A percentile compares a stretch with the other conserved stretches of the same genome.
These are phyloP conservation scores for Viridothelium virens DNA, from an alignment of 495 filamentous ascomycete species.

Conservation along the genomic window DNA sequence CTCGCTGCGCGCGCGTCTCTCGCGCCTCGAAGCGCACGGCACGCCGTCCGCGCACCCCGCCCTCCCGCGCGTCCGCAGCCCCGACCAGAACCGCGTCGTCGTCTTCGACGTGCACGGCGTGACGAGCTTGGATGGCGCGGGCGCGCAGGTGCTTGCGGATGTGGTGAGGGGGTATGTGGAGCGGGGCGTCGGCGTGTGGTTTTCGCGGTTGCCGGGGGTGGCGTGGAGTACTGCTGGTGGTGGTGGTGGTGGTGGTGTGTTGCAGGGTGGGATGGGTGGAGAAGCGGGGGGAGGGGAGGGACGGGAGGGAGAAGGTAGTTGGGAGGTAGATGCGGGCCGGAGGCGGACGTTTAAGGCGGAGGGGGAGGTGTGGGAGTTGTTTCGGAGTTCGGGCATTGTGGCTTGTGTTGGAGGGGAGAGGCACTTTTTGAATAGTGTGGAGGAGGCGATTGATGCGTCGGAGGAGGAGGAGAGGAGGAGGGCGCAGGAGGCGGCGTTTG, in stretches of 20 bases:
- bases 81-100: conserved; percentile 74
- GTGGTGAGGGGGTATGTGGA: conserved; percentile 72
- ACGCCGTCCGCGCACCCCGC: conserved; percentile 77
- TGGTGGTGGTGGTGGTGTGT: too few relatives aligned
- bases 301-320: conserved; percentile 25
- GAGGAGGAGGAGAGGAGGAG: conserved; percentile 49
- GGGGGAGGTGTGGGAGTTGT: conserved; percentile 57
- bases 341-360: conserved; percentile 25
- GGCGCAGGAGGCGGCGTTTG: conserved; percentile 14
- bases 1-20: conserved; percentile 73
- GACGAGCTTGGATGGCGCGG: conserved; percentile 83
- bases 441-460: conserved; percentile 71
- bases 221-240: background rate
- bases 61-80: conserved; percentile 62
- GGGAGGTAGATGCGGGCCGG: background rate
- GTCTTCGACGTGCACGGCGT: conserved; percentile 98
- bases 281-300: too few relatives aligned
- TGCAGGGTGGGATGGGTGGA: too few relatives aligned
- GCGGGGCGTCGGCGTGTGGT: conserved; percentile 74
- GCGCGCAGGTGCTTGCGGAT: conserved; percentile 82
- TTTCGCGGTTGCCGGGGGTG: conserved; percentile 63
- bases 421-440: conserved; percentile 75
- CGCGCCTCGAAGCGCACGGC: conserved; percentile 81
- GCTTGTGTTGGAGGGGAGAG: conserved; percentile 63
- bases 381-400: conserved; percentile 71